Percentiles rank a stretch among this genome's conserved stretches.
phyloP scores from a whole-genome alignment of 108 stramenopile species.

The Schizochytrium sp. region DNA sequence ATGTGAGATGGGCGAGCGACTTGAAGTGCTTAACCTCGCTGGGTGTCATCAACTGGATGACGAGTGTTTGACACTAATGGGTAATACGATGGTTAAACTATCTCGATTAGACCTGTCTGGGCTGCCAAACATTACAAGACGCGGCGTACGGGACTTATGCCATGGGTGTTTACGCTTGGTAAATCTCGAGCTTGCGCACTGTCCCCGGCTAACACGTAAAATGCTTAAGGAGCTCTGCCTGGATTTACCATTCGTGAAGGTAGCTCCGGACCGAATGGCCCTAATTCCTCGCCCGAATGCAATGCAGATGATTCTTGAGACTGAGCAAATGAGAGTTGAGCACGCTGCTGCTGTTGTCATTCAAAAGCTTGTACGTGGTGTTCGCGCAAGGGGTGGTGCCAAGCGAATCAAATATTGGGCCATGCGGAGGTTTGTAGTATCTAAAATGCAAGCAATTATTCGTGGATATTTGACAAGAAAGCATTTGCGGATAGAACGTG shows the following conservation, averaged over 20 bases:
- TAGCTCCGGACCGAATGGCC: constrained; percentile 35
- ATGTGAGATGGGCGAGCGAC: constrained; percentile 4
- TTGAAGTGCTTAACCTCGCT: constrained; percentile 37
- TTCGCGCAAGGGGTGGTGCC: constrained; percentile 21
- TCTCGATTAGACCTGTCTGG: constrained; percentile 7
- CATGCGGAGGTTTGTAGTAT: constrained; percentile 37
- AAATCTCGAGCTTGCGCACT: constrained; percentile 26
- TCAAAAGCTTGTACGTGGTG: constrained; percentile 55
- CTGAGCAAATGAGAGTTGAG: constrained; percentile 40
- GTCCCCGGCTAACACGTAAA: constrained; percentile 4
- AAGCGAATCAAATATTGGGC: constrained; percentile 21
- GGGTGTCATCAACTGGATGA: constrained; percentile 48
- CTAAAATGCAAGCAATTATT: constrained; percentile 26
- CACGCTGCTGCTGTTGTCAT: constrained; percentile 57
- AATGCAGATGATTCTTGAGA: constrained; percentile 43
- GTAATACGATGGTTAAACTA: constrained; percentile 29
- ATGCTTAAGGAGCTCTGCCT: constrained; percentile 16
- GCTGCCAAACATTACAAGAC: neutral
- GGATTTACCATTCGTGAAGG: constrained; percentile 7
- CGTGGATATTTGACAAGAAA: constrained; percentile 42
- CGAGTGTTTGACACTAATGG: constrained; percentile 51
- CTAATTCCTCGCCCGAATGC: constrained; percentile 31
- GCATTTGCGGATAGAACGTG: constrained; percentile 33
- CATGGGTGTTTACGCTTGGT: constrained; percentile 38
- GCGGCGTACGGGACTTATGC: constrained; percentile 32